Conservation (phyloP, 2,329 filamentous ascomycete genomes). For the Sporothrix pallida region DNA sequence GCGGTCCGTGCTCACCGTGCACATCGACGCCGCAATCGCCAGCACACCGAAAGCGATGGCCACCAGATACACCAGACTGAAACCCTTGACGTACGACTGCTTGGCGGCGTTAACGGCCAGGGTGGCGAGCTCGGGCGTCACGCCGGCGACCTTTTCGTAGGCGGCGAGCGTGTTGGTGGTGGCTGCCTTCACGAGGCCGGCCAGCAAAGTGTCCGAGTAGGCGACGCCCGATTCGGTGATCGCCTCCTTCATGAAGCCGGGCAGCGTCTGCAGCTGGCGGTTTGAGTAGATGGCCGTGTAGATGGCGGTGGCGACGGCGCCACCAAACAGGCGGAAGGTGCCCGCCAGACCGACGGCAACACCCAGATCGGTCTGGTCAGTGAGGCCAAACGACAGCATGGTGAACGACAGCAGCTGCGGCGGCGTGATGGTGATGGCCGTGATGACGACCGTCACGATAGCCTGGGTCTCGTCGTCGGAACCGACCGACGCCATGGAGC, state of each 20-base stretch:
- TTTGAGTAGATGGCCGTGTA: constrained; percentile 47
- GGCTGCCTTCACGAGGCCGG: constrained; percentile 42
- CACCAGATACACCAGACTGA: constrained; percentile 45
- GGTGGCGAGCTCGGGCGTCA: constrained; percentile 41
- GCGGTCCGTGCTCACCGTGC: constrained; percentile 43
- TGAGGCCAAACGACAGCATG: constrained; percentile 46
- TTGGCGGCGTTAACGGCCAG: constrained; percentile 43
- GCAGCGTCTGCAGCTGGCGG: constrained; percentile 41
- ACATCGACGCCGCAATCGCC: constrained; percentile 42
- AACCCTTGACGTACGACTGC: constrained; percentile 45
- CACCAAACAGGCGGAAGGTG: constrained; percentile 48
- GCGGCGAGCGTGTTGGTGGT: constrained; percentile 44
- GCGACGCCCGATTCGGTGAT: constrained; percentile 36
- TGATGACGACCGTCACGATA: constrained; percentile 45
- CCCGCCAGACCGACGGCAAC: constrained; percentile 48
- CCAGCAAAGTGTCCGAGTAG: constrained; percentile 37
- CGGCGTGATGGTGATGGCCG: constrained; percentile 44
- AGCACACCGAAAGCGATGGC: constrained; percentile 45
- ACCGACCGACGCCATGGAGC: constrained; percentile 45
- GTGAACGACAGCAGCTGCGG: constrained; percentile 45
- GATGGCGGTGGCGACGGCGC: constrained; percentile 48
- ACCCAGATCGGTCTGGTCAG: constrained; percentile 47
- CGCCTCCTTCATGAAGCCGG: constrained; percentile 39
- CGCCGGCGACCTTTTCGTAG: constrained; percentile 43
- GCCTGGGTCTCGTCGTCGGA: constrained; percentile 45